Evolutionary conservation across 139 green algal genomes (phyloP), one percentile per base, ranked within the genome.

Genomic region (Dunaliella primolecta): DNA sequence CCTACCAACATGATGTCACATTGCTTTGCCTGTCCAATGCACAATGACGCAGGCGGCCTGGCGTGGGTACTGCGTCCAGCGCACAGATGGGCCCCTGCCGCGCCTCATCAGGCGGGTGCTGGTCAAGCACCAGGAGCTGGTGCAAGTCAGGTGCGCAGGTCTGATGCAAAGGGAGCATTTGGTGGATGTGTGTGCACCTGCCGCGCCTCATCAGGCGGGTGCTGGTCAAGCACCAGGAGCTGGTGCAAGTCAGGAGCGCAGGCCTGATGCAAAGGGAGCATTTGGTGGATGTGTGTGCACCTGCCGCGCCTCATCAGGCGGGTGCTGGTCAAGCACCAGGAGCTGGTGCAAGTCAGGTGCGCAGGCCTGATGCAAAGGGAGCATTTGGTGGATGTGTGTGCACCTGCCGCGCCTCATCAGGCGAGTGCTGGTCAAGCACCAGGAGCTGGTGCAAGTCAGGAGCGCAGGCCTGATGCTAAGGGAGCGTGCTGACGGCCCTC

Each of bases 11-110:
- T n/a, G n/a, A n/a, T n/a, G n/a, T n/a, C n/a, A n/a, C n/a, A n/a
- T n/a, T n/a, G n/a, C n/a, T n/a, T n/a, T n/a, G n/a, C n/a, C n/a
- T n/a, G n/a, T n/a, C n/a, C n/a, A n/a, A n/a, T n/a, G n/a, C n/a
- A n/a, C n/a, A n/a, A n/a, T n/a, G n/a, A 46, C 80, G 29, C 85
- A 88, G 87, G 71, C 87, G n/a, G 77, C 55, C 21, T 91, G 84
- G 84, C 72, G 84, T 56, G 84, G 80, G 3, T 75, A 81, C 70
- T 1, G 1, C 2, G 80, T 77, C 2, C 56, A 82, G 2, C 78
- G 37, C 23, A 1, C 2, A 25, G 29, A 36, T 72, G 85, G 75
- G 25, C 7, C 38, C 15, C 1, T 88, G 31, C 27, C 79, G 2
- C 83, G 83, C n/a, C 29, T 86, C n/a, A 55, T 86, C 24, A 27